phyloP scores from a whole-genome alignment of 768 basidiomycete genomes.

The Russula sp. region DNA sequence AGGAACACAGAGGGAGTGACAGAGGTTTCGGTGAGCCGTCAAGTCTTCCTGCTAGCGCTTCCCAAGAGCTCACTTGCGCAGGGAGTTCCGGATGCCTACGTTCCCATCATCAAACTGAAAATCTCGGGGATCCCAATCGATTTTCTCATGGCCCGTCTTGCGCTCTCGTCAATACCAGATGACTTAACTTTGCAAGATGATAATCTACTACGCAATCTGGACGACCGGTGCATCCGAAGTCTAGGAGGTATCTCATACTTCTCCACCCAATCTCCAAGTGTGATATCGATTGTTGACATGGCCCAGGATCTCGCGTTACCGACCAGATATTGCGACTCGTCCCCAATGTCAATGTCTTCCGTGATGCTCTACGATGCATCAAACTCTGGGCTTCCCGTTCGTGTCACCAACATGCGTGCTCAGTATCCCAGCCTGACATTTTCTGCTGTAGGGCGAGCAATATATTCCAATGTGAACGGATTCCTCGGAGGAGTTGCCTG shows the following conservation, averaged over 20 bases:
- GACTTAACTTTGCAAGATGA: conserved; percentile 89
- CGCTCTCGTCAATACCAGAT: conserved; percentile 85
- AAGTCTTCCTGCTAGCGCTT: background rate
- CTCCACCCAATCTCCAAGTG: background rate
- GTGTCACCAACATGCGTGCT: conserved; percentile 35
- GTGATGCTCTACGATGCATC: conserved; percentile 92
- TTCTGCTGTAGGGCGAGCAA: conserved; percentile 69
- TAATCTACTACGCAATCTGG: conserved; percentile 85
- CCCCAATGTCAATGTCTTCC: conserved; percentile 90
- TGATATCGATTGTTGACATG: conserved; percentile 17
- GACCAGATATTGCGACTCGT: conserved; percentile 95
- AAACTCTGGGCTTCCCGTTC: conserved; percentile 95
- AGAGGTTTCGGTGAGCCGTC: conserved; percentile 71
- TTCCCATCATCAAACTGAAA: conserved; percentile 90
- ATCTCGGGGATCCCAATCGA: conserved; percentile 92
- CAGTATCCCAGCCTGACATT: conserved; percentile 9
- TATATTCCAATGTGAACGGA: conserved; percentile 97
- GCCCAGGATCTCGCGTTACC: conserved; percentile 85
- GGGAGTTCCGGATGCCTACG: conserved; percentile 96
- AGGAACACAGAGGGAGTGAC: conserved; percentile 76
- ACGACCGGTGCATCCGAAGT: conserved; percentile 94
- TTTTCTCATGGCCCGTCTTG: conserved; percentile 88
- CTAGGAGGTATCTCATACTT: conserved; percentile 62
- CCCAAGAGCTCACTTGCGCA: conserved; percentile 36
- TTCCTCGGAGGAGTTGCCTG: conserved; percentile 98